A percentile compares a stretch with the other conserved stretches of the same genome.
Evolutionary conservation across 352 stramenopile species (phyloP).

Genomic region (Globisporangium polare): DNA sequence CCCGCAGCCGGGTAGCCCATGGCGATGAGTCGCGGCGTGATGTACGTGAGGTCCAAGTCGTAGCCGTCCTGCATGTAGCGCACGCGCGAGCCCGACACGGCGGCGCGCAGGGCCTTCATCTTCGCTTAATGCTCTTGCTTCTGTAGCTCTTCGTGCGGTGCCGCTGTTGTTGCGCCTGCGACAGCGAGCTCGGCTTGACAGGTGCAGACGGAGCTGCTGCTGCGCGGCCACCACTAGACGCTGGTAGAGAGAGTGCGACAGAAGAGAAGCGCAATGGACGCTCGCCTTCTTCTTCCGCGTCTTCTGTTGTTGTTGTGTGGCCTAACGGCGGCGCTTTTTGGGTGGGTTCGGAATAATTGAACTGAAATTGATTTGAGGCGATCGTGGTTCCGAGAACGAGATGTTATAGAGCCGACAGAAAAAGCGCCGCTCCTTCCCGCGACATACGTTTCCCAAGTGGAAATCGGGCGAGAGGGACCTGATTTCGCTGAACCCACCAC

Average conservation of each 20-base stretch:
- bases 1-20: constrained; percentile 81
- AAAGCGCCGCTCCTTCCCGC: no score
- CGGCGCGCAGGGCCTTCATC: constrained; percentile 79
- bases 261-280: background rate
- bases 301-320: background rate
- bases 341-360: background rate
- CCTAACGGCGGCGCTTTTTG: background rate
- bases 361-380: no score
- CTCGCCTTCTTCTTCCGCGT: background rate
- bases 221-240: background rate
- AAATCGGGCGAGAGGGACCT: background rate
- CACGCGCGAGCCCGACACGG: constrained; percentile 76
- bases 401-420: constrained; percentile 6
- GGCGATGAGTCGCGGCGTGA: constrained; percentile 72
- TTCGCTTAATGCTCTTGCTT: background rate
- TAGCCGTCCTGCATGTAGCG: constrained; percentile 81
- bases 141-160: background rate
- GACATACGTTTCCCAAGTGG: background rate
- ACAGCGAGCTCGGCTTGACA: background rate
- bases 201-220: background rate
- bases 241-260: background rate
- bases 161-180: background rate
- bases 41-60: constrained; percentile 85
- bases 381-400: constrained; percentile 2
- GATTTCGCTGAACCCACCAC: background rate